Base-by-base conservation (phyloP, 108 stramenopile species). In the Cyclostephanos tholiformis region DNA sequence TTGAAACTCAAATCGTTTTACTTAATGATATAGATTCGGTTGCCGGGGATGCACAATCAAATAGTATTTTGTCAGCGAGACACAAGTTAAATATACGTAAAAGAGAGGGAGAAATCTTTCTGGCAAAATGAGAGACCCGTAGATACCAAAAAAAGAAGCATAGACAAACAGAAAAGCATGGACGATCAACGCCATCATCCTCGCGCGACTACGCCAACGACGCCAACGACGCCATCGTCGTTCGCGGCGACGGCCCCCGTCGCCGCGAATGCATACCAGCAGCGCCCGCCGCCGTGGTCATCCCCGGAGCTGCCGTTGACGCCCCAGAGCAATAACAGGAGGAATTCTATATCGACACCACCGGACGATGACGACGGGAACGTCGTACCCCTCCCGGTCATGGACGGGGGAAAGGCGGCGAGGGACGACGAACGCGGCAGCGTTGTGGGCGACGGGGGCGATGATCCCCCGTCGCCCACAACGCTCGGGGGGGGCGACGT, bases 321-420 rank as follows among this genome's bases (percentile, higher is more conserved):
- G 8, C 52, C 52, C 8, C 52, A 53, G 23, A 53, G 52, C 25
- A 53, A 53, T 10, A 53, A 53, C 52, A 53, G 23, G 52, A 19
- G 52, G 20, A 25, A 17, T 5, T 10, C 52, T 6, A 25, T 53
- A 53, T 53, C 25, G 52, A 20, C 8, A 20, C 3, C 25, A n/a
- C n/a, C n/a, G n/a, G n/a, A n/a, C n/a, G n/a, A n/a, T n/a, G n/a
- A n/a, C 6, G 23, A 53, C 19, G 50, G 10, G 50, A 9, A 51
- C 2, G 8, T 51, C 17, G 50, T 51, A 2, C 19, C 8, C 17
- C 20, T 20, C 17, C 4, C 8, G 20, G 17, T 9, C 50, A 20
- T 8, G 17, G 50, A 20, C 17, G 50, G 4, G 23, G 7, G 23
- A 19, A 8, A 1, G 52, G 52, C 25, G n/a, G n/a, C n/a, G n/a